phyloP scores from a whole-genome alignment of 2,329 filamentous ascomycete species.

The Trichoderma semiorbis region DNA sequence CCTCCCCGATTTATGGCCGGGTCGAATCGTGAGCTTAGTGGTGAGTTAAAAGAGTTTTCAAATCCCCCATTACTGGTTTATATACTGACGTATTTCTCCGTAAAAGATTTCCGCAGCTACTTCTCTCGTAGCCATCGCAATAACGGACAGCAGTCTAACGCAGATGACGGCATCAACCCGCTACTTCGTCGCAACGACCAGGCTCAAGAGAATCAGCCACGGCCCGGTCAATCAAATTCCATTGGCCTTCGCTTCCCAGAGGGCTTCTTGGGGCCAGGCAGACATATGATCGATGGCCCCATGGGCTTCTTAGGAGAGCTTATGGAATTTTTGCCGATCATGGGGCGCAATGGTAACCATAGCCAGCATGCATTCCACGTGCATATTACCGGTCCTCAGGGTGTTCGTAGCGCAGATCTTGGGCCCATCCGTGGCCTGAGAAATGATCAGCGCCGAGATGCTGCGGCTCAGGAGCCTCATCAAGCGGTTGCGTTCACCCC shows the following conservation, averaged over 20 bases:
- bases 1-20: conserved; percentile 53
- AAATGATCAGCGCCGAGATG: conserved; percentile 48
- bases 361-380: conserved; percentile 54
- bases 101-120: conserved; percentile 47
- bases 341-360: conserved; percentile 39
- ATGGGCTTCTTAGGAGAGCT: conserved; percentile 55
- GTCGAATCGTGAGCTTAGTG: conserved; percentile 51
- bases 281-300: conserved; percentile 45
- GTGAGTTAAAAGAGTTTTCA: conserved; percentile 34
- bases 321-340: conserved; percentile 51
- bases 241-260: conserved; percentile 52
- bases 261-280: conserved; percentile 40
- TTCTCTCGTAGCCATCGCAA: conserved; percentile 52
- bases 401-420: conserved; percentile 48
- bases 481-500: conserved; percentile 73
- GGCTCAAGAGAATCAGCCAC: conserved; percentile 45
- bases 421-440: conserved; percentile 39
- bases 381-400: conserved; percentile 51
- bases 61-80: not conserved
- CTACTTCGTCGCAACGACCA: conserved; percentile 65
- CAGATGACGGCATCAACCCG: conserved; percentile 83
- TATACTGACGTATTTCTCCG: conserved; percentile 6
- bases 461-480: conserved; percentile 56
- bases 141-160: conserved; percentile 51
- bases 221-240: conserved; percentile 47